A percentile compares a stretch with the other conserved stretches of the same genome.
Conservation (phyloP, 495 filamentous ascomycete genomes). For the Talaromyces trachyspermus region DNA sequence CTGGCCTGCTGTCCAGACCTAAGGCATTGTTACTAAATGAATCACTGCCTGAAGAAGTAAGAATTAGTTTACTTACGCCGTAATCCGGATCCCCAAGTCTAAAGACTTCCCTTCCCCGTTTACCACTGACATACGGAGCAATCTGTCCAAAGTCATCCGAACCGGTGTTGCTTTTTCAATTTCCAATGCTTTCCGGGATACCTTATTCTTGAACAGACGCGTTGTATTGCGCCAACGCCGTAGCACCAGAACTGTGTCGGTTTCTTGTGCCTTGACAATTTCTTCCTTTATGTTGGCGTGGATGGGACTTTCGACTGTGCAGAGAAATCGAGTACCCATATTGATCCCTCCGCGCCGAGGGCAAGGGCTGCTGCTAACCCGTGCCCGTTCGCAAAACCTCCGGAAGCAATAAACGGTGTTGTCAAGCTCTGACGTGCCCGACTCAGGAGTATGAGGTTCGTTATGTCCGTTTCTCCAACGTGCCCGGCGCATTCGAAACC, state of each 20-base stretch:
- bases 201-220: conserved; percentile 82
- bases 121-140: conserved; percentile 80
- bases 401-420: conserved; percentile 89
- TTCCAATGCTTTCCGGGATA: conserved; percentile 69
- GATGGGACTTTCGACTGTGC: conserved; percentile 84
- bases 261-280: conserved; percentile 82
- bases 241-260: conserved; percentile 81
- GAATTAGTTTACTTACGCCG: too few relatives aligned
- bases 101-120: conserved; percentile 87
- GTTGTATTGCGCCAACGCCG: conserved; percentile 92
- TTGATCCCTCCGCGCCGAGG: conserved; percentile 91
- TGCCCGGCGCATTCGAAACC: conserved; percentile 97
- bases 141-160: conserved; percentile 88
- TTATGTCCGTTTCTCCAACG: conserved; percentile 93
- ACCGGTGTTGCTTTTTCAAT: conserved; percentile 76
- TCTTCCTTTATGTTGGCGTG: conserved; percentile 87
- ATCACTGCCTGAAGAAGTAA: too few relatives aligned
- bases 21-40: too few relatives aligned
- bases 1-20: too few relatives aligned
- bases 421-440: conserved; percentile 75
- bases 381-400: conserved; percentile 94
- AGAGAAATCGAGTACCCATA: conserved; percentile 90
- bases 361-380: conserved; percentile 84
- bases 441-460: conserved; percentile 88
- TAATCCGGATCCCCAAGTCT: conserved; percentile 82